Evolutionary conservation across 306 rosid genomes (phyloP), one percentile per base, ranked within the genome.

Genomic region (Echinosophora koreensis): DNA sequence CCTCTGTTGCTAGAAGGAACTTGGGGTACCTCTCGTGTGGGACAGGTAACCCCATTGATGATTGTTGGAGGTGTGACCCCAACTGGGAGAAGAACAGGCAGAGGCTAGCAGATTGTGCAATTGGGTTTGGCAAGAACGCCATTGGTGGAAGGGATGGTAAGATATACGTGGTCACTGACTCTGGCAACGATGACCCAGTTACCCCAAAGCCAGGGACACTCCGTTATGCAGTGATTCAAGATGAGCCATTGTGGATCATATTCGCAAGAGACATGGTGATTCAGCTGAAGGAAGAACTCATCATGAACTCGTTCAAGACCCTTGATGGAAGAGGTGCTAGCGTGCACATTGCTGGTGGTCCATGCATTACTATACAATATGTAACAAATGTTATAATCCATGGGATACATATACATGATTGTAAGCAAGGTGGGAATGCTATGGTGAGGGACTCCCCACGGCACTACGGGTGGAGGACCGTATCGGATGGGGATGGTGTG

Each of bases 341-440:
- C 63, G 99, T 95, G 0, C 99, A 95, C 83, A 95, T 95, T 60
- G 90, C 99, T 12, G 97, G 96, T 1, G 99, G 99, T 13, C 99
- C 99, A 6, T 95, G 99, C 90, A 95, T 95, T 5, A 95, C 99
- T 0, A 64, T 95, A 4, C 99, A 95, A 64, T 95, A 13, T 66
- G 99, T 95, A 60, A 95, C 91, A 0, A 95, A 95, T 83, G 81
- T 95, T 28, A 95, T 95, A 27, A 81, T 95, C 12, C 99, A 95
- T 28, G 99, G 99, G 0, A 64, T 95, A 0, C 15, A 92, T 62
- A 83, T 95, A 5, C 99, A 95, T 49, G 99, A 95, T 38, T 95
- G 99, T 39, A 92, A 90, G 74, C 97, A 59, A 16, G 99, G 97
- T 0, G 99, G 99, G 72, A 95, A 95, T 49, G 85, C 99, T 51